Evolutionary conservation across 1,284 basidiomycete genomes (phyloP).

Genomic region (Trichosporon coremiiforme): DNA sequence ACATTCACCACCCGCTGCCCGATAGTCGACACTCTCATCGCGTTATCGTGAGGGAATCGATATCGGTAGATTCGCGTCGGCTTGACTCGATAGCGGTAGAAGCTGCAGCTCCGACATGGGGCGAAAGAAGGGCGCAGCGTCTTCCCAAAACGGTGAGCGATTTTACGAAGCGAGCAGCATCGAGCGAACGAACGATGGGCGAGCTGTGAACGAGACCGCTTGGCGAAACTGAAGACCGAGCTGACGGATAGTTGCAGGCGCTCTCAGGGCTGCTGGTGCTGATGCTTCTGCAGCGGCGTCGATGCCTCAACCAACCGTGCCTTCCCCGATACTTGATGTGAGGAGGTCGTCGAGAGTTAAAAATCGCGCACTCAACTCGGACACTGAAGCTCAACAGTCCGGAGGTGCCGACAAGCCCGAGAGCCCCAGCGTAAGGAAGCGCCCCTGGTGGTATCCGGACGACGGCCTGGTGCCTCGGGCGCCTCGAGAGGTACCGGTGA

Average conservation of each 20-base stretch:
- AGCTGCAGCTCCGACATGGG: not conserved
- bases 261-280: not conserved
- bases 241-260: slow-evolving; percentile 9
- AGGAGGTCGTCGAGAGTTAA: not conserved
- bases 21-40: not conserved
- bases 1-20: not conserved
- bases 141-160: not conserved
- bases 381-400: not conserved
- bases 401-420: not conserved
- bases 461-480: not conserved
- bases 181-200: not conserved
- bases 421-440: not conserved
- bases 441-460: not conserved
- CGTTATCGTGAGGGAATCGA: not conserved
- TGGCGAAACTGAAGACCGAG: not conserved
- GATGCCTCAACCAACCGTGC: not conserved
- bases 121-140: not conserved
- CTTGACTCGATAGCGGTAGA: not conserved
- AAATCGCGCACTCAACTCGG: slow-evolving; percentile 4
- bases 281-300: not conserved
- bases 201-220: not conserved
- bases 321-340: not conserved
- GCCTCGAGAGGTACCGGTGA: not conserved
- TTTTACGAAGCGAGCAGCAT: not conserved
- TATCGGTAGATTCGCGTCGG: not conserved